phyloP scores from a whole-genome alignment of 164 flowering plant genomes.

The Stephania japonica region DNA sequence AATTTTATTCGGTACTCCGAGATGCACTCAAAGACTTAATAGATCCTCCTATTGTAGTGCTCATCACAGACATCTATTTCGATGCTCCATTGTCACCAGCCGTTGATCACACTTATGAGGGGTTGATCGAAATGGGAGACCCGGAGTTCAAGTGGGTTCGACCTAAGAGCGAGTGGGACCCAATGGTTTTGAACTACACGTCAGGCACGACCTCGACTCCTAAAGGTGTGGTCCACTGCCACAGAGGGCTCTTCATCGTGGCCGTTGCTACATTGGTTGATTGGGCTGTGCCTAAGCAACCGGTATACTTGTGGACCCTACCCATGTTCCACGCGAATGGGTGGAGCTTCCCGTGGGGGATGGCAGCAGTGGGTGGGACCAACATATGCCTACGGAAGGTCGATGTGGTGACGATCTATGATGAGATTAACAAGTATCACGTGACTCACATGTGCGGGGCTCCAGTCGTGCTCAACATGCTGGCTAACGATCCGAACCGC shows the following conservation, averaged over 20 bases:
- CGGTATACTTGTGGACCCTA: constrained; percentile 48
- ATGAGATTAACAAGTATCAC: constrained; percentile 16
- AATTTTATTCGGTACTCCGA: no score
- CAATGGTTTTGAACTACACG: no score
- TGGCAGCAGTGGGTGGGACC: constrained; percentile 52
- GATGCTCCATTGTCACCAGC: constrained; percentile 19
- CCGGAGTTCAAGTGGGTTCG: no score
- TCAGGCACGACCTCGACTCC: constrained; percentile 49
- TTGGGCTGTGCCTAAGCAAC: constrained; percentile 31
- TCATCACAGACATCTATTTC: constrained; percentile 20
- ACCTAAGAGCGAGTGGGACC: no score
- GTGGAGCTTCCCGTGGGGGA: constrained; percentile 49
- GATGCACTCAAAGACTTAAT: no score
- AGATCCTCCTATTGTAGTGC: constrained; percentile 21
- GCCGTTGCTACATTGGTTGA: constrained; percentile 29
- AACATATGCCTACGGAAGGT: no score
- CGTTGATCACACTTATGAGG: no score
- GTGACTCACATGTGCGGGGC: constrained; percentile 58
- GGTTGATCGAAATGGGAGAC: no score
- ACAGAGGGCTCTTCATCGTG: constrained; percentile 36
- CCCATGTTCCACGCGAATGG: constrained; percentile 64
- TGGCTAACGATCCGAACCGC: constrained; percentile 22
- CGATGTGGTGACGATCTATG: constrained; percentile 27
- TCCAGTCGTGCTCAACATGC: constrained; percentile 54
- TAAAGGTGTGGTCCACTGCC: constrained; percentile 51